Conservation (phyloP, 352 stramenopile genomes). For the Globisporangium cederbergense region DNA sequence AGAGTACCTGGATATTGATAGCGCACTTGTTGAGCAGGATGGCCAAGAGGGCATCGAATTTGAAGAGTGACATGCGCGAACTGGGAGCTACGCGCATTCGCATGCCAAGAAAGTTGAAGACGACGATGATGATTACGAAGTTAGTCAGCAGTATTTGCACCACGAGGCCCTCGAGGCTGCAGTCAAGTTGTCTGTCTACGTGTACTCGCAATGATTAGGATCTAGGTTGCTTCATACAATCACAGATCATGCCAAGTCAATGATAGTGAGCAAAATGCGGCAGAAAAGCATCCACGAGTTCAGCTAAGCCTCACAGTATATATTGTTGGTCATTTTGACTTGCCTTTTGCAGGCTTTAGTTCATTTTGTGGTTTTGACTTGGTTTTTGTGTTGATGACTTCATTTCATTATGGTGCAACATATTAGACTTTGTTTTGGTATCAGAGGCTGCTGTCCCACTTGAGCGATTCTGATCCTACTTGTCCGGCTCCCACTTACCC, state of each 20-base stretch:
- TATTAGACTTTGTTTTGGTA: no score
- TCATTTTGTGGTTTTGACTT: no score
- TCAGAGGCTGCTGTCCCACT: no score
- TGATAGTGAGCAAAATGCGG: not conserved
- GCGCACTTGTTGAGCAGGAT: not conserved
- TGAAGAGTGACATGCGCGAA: not conserved
- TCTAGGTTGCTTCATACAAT: not conserved
- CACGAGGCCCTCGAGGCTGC: not conserved
- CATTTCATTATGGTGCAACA: no score
- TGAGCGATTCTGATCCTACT: no score
- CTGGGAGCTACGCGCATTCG: not conserved
- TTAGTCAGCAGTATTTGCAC: not conserved
- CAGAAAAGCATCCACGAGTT: not conserved
- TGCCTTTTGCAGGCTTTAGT: no score
- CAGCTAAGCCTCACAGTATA: not conserved
- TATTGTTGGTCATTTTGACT: no score
- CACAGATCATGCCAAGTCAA: not conserved
- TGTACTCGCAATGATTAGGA: not conserved
- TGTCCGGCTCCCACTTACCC: no score
- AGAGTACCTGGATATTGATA: not conserved
- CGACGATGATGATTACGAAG: not conserved
- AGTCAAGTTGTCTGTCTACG: not conserved
- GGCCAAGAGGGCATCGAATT: not conserved
- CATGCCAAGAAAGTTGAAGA: not conserved
- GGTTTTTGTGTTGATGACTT: no score